Conservation (phyloP, 352 stramenopile genomes). For the Pythium guiyangense region DNA sequence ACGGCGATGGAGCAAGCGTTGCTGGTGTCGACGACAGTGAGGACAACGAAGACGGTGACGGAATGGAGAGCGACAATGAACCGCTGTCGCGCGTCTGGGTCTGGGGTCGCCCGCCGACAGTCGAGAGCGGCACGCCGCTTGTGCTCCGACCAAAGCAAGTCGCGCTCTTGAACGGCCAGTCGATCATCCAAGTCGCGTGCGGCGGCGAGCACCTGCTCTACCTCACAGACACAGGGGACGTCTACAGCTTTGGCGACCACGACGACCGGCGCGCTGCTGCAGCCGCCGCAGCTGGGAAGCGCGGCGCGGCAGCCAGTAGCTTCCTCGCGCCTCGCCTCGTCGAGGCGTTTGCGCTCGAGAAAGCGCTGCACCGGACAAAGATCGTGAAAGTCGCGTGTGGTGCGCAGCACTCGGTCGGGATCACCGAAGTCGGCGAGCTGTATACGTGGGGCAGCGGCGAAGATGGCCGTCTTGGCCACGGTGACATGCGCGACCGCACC, state of each 20-base stretch:
- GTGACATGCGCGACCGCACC: constrained; percentile 72
- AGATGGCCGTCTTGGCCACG: constrained; percentile 71
- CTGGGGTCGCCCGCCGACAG: constrained; percentile 60
- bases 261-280: constrained; percentile 37
- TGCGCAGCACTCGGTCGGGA: constrained; percentile 67
- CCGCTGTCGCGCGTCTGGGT: constrained; percentile 44
- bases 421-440: constrained; percentile 64
- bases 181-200: constrained; percentile 69
- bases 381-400: constrained; percentile 65
- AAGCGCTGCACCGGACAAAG: constrained; percentile 61
- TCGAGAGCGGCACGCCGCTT: constrained; percentile 42
- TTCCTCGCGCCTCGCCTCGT: constrained; percentile 61
- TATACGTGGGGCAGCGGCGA: constrained; percentile 84
- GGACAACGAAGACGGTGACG: background rate
- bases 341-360: constrained; percentile 76
- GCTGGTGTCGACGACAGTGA: background rate
- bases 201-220: constrained; percentile 76
- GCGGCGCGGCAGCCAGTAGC: constrained; percentile 8
- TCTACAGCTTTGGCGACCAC: constrained; percentile 74
- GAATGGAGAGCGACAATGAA: constrained; percentile 16
- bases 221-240: constrained; percentile 64
- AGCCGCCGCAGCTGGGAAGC: background rate
- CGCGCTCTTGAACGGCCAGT: constrained; percentile 43
- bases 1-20: no score
- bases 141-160: constrained; percentile 67